Conservation (phyloP, 1,284 basidiomycete genomes). For the Ustilago sp. region DNA sequence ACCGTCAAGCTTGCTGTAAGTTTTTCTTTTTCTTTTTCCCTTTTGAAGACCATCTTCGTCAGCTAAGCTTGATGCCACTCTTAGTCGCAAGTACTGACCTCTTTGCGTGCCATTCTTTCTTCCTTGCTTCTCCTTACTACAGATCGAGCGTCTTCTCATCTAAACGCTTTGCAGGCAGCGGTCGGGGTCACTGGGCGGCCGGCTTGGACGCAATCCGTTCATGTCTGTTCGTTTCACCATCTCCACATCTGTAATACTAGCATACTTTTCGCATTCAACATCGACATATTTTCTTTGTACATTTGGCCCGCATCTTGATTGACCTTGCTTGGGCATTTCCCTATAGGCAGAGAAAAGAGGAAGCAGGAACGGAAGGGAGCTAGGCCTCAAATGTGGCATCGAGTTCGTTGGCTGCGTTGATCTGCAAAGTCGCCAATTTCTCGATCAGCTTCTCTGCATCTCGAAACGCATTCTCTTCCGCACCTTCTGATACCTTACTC, state of each 20-base stretch:
- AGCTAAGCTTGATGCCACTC: not conserved
- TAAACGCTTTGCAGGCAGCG: slow-evolving; percentile 26
- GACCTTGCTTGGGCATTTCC: not conserved
- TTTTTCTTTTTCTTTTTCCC: not conserved
- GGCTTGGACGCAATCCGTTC: slow-evolving; percentile 11
- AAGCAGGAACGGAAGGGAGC: not conserved
- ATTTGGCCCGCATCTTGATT: not conserved
- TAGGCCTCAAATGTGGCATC: slow-evolving; percentile 13
- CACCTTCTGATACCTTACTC: not conserved
- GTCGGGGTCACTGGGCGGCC: slow-evolving; percentile 5
- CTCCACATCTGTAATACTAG: slow-evolving; percentile 36
- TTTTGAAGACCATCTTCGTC: not conserved
- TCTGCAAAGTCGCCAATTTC: slow-evolving; percentile 18
- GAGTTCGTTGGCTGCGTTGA: slow-evolving; percentile 13
- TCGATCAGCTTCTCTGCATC: slow-evolving; percentile 8
- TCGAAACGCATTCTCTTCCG: not conserved
- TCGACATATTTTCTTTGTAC: not conserved
- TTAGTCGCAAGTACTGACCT: slow-evolving; percentile 10
- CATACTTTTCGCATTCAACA: slow-evolving; percentile 18
- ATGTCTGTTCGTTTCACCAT: slow-evolving; percentile 10
- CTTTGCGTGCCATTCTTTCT: not conserved
- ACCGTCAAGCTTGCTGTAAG: slow-evolving; percentile 77
- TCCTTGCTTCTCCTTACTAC: slow-evolving; percentile 5
- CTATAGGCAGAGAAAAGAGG: too few species aligned
- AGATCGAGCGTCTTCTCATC: slow-evolving; percentile 67